Conservation (phyloP, 164 flowering plant species). For the Umbilicus rupestris region DNA sequence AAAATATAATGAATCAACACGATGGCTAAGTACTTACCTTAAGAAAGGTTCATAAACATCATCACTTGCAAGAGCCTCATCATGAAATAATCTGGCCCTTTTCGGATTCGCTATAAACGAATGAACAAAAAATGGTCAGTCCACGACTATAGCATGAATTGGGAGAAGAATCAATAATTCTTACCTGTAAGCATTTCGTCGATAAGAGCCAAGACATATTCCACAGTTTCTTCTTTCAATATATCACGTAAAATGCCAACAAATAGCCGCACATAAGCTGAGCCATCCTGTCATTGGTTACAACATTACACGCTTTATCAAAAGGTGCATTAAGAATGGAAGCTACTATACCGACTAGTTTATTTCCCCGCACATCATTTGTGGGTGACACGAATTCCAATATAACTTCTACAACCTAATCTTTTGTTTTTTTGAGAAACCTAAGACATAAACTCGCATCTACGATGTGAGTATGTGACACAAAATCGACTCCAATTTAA, state of each 20-base stretch:
- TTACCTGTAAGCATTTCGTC: slow-evolving; percentile 97
- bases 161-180: background rate
- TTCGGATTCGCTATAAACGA: slow-evolving; percentile 70
- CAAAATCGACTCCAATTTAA: background rate
- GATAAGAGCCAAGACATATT: slow-evolving; percentile 82
- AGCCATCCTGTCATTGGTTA: slow-evolving; percentile 71
- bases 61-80: slow-evolving; percentile 63
- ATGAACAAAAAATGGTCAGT: slow-evolving; percentile 9
- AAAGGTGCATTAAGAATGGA: slow-evolving; percentile 1
- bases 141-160: background rate
- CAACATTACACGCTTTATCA: slow-evolving; percentile 8
- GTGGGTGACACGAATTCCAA: background rate
- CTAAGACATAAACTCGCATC: background rate
- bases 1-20: background rate
- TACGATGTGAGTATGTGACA: background rate
- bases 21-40: slow-evolving; percentile 35
- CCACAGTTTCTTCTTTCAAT: slow-evolving; percentile 85
- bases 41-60: slow-evolving; percentile 90
- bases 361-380: background rate
- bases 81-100: slow-evolving; percentile 85
- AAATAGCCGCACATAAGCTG: slow-evolving; percentile 77
- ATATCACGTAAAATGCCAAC: slow-evolving; percentile 79
- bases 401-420: background rate
- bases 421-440: background rate
- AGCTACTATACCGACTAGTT: background rate